These are phyloP conservation scores for Sutorius australiensis DNA, from an alignment of 768 basidiomycete species.

Conservation along the genomic window DNA sequence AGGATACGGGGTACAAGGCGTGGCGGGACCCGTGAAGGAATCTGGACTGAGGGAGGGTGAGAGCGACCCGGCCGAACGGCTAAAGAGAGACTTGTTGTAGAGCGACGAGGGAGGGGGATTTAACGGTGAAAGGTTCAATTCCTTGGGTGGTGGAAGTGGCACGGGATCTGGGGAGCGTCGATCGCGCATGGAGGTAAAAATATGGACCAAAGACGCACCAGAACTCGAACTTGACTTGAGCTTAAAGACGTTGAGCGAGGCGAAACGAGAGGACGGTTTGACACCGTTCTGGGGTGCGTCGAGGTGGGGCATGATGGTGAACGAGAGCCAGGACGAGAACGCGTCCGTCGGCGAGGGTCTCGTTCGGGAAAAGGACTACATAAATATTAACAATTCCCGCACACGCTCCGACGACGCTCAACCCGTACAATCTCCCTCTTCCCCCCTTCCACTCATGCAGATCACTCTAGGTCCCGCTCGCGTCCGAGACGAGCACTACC, in stretches of 20 bases:
- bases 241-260: conserved; percentile 42
- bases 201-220: neutral
- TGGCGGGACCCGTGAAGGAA: conserved; percentile 15
- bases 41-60: conserved; percentile 35
- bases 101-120: conserved; percentile 3
- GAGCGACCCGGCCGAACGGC: conserved; percentile 42
- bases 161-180: conserved; percentile 8
- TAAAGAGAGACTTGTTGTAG: conserved; percentile 36
- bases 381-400: neutral
- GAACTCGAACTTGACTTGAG: conserved; percentile 17
- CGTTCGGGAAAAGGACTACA: neutral
- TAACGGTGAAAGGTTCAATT: conserved; percentile 30
- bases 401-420: neutral
- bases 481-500: neutral
- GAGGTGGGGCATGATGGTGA: conserved; percentile 5
- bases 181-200: neutral
- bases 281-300: conserved; percentile 6
- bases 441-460: neutral
- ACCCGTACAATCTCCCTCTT: neutral
- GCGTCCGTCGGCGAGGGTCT: neutral
- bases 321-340: neutral
- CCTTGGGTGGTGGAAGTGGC: conserved; percentile 62
- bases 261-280: conserved; percentile 37
- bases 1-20: conserved; percentile 18
- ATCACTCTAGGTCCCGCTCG: neutral